These are phyloP conservation scores for Arxiozyma heterogenica DNA, from an alignment of 1,139 yeast genomes.

Conservation along the genomic window DNA sequence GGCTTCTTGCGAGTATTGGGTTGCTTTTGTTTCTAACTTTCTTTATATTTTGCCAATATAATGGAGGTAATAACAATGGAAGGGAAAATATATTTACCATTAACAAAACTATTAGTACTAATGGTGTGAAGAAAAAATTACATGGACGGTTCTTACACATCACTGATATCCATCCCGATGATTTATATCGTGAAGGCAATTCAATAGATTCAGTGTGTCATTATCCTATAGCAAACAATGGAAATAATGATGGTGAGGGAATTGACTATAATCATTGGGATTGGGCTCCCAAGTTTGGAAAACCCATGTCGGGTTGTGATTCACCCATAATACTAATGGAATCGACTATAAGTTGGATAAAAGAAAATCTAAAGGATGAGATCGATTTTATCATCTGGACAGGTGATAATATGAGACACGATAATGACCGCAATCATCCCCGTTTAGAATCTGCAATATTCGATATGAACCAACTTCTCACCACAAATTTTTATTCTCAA, in stretches of 20 bases:
- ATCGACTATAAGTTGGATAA: conserved; percentile 59
- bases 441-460: conserved; percentile 64
- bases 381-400: conserved; percentile 86
- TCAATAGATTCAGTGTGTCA: conserved; percentile 51
- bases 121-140: not conserved
- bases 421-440: conserved; percentile 64
- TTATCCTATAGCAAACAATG: conserved; percentile 31
- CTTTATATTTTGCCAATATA: not conserved
- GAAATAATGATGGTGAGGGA: not conserved
- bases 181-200: conserved; percentile 49
- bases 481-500: conserved; percentile 42
- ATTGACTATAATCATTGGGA: conserved; percentile 4
- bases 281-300: conserved; percentile 59
- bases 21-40: not conserved
- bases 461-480: conserved; percentile 56
- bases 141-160: conserved; percentile 70
- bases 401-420: conserved; percentile 82
- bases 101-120: not conserved
- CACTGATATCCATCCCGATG: conserved; percentile 82
- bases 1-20: not conserved
- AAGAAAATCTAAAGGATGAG: conserved; percentile 54
- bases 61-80: not conserved
- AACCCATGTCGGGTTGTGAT: conserved; percentile 64
- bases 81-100: not conserved
- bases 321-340: conserved; percentile 55